Evolutionary conservation across 192 early-diverging fungal species (phyloP).

Genomic region (Mortierella hygrophila): DNA sequence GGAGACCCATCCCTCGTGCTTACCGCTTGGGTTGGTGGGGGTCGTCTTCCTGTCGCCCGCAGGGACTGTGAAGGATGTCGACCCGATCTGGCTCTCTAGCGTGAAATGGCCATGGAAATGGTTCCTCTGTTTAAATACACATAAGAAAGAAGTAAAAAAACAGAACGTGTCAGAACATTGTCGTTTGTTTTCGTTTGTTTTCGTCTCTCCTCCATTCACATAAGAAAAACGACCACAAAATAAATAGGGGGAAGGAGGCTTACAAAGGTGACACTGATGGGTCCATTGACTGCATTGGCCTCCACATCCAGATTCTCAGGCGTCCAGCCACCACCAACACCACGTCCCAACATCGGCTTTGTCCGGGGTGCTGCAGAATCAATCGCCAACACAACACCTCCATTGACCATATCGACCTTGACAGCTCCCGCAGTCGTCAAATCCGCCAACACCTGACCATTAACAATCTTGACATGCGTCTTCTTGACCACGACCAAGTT

Average conservation of each 20-base stretch:
- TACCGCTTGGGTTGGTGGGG: neutral
- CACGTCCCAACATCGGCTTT: too few relatives aligned
- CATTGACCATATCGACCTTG: slow-evolving; percentile 11
- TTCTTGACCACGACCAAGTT: neutral
- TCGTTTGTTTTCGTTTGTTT: neutral
- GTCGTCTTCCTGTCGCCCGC: neutral
- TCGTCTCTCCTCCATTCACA: neutral
- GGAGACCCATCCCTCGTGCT: slow-evolving; percentile 17
- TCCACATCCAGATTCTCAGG: slow-evolving; percentile 6
- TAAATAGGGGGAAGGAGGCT: neutral
- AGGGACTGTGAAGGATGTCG: neutral
- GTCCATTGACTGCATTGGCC: slow-evolving; percentile 18
- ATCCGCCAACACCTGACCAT: slow-evolving; percentile 15
- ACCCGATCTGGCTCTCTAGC: neutral
- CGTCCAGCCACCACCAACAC: neutral
- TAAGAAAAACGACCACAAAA: neutral
- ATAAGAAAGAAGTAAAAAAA: too few relatives aligned
- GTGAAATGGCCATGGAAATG: slow-evolving; percentile 21
- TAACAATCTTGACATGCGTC: neutral
- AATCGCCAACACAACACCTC: slow-evolving; percentile 2
- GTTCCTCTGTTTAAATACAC: neutral
- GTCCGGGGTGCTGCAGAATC: neutral
- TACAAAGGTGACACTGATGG: slow-evolving; percentile 17
- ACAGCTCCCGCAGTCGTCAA: slow-evolving; percentile 22
- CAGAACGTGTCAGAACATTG: neutral